These are phyloP conservation scores for Aphanomyces stellatus DNA, from an alignment of 352 stramenopile genomes.

Conservation along the genomic window DNA sequence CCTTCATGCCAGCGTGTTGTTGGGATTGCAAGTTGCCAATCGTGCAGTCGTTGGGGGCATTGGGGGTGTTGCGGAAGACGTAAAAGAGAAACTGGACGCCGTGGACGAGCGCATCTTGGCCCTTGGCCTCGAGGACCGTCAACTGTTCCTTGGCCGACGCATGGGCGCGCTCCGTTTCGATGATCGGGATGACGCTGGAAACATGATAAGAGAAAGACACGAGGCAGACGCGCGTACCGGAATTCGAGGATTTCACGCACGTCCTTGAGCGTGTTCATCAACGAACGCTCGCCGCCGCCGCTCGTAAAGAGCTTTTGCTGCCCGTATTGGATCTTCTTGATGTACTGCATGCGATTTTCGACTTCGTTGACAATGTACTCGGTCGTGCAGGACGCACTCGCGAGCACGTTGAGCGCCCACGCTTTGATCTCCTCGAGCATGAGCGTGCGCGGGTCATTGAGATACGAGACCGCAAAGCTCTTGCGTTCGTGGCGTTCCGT, in stretches of 20 bases:
- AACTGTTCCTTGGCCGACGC: constrained; percentile 75
- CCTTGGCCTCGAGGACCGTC: constrained; percentile 62
- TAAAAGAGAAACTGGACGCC: constrained; percentile 84
- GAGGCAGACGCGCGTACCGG: not conserved
- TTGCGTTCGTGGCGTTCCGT: constrained; percentile 63
- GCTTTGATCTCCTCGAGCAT: constrained; percentile 83
- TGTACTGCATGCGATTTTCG: constrained; percentile 59
- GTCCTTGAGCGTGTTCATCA: constrained; percentile 75
- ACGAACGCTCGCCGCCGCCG: constrained; percentile 57
- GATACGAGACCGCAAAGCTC: constrained; percentile 69
- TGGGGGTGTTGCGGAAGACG: constrained; percentile 72
- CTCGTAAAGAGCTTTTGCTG: constrained; percentile 77
- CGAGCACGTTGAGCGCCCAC: constrained; percentile 75
- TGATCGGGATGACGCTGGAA: constrained; percentile 54
- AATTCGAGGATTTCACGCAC: constrained; percentile 37
- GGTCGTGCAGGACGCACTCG: constrained; percentile 59
- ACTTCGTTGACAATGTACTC: constrained; percentile 73
- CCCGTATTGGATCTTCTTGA: constrained; percentile 66
- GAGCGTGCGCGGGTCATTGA: constrained; percentile 74
- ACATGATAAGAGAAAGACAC: not conserved
- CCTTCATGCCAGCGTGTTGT: constrained; percentile 73
- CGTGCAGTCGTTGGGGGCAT: constrained; percentile 73
- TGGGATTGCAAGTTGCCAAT: constrained; percentile 76
- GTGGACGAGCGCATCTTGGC: constrained; percentile 76
- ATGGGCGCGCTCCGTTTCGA: constrained; percentile 72